phyloP scores from a whole-genome alignment of 202 grass and related monocot genomes.

The Panicum hallii region DNA sequence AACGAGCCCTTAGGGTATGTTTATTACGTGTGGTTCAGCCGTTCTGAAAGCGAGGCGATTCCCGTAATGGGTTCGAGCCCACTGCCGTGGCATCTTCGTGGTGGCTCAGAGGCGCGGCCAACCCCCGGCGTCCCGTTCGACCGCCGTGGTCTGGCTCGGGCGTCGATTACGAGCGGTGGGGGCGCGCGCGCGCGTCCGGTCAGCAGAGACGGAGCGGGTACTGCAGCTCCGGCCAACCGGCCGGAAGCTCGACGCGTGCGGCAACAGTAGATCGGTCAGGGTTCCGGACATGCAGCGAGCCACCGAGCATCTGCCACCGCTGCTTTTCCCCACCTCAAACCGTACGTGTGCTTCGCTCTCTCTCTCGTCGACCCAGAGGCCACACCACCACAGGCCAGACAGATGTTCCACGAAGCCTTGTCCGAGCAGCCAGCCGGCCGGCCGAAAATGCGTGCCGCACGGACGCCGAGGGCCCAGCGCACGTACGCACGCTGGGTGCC shows the following conservation, averaged over 20 bases:
- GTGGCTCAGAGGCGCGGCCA: background rate
- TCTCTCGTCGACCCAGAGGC: background rate
- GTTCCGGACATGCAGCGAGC: too few relatives aligned
- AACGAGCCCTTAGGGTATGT: too few relatives aligned
- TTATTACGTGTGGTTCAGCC: background rate
- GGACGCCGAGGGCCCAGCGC: background rate
- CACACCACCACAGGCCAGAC: background rate
- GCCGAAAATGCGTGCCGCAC: background rate
- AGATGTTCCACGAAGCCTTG: conserved; percentile 19
- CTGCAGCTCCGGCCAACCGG: background rate
- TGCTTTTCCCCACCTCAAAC: too few relatives aligned
- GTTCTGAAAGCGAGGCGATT: background rate
- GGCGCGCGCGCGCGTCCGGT: background rate
- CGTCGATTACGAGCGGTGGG: background rate
- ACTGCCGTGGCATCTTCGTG: background rate
- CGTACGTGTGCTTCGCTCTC: background rate
- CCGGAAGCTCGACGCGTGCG: background rate
- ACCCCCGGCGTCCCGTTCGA: background rate
- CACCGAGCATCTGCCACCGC: too few relatives aligned
- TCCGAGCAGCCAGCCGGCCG: background rate
- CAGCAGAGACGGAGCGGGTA: background rate
- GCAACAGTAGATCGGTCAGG: background rate
- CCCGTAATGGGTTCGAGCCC: background rate
- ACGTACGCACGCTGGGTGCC: conserved; percentile 12
- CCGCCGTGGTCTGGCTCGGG: background rate